Evolutionary conservation across 2,329 filamentous ascomycete species (phyloP), one percentile per base, ranked within the genome.

Genomic region (Xenoacremonium recifei): DNA sequence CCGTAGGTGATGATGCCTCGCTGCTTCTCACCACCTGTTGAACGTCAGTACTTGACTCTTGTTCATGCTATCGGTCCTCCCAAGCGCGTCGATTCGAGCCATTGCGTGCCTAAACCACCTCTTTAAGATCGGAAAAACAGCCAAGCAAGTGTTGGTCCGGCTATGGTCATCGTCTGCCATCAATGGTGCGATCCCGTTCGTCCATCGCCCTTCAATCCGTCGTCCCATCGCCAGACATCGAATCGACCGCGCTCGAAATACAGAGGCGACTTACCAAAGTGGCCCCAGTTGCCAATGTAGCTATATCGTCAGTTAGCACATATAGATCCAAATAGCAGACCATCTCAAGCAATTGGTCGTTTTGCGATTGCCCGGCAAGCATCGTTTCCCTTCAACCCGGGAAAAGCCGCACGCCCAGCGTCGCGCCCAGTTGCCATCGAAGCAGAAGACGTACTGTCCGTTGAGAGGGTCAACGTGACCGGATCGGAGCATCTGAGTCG

Each of bases 221-320:
- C 46, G 45, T 45, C 37, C 35, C 37, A 40, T 34, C 36, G 40
- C 54, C 42, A 45, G n/a, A n/a, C 17, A 11, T 15, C 32, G 17
- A 45, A 48, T 51, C 51, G 50, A 45, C 52, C 44, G 48, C 37
- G 42, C 42, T 30, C 50, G 40, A 38, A 31, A 12, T 27, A 21
- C 47, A 39, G 37, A 44, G 32, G 54, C 54, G 13, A 80, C 82
- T 73, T 80, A 89, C 86, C 87, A 53, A 91, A 71, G 60, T 74
- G 71, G 61, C 87, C 87, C 85, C 87, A 92, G 67, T 70, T 70
- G 57, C 87, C 87, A 45, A 91, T 71, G 68, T 75, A 90, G 65
- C 87, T 91, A 50, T 16, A 47, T 47, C 34, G 10, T 6, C 31
- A 32, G 47, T 67, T 50, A 66, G 64, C 47, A 44, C 36, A 32